Base-by-base conservation (phyloP, 345 rosid species). In the Pseudoturritis turrita region DNA sequence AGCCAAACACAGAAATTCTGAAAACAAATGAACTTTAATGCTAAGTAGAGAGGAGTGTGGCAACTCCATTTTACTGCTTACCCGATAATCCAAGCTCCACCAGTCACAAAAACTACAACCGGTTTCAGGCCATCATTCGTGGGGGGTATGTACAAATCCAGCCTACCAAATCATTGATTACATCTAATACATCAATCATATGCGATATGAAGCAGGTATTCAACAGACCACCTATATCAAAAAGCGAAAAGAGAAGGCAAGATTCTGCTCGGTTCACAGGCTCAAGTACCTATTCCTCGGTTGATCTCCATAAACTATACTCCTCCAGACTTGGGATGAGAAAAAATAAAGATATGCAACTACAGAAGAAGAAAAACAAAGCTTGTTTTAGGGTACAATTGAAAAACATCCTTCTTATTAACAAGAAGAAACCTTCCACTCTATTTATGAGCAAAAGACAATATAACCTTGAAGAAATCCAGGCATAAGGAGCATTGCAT, bases 31-130 rank as follows among this genome's bases (percentile, higher is more conserved):
- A n/a, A n/a, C n/a, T n/a, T n/a, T n/a, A 33, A 33, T 19, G 4
- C 31, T 8, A 52, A 39, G 43, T 7, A n/a, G 13, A 47, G 41
- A 31, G n/a, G 12, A 23, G 59, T 49, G 3, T 33, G 39, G 77
- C 40, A 66, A 62, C 45, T 55, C 26, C 33, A 21, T 54, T 41
- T 35, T 12, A 64, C 25, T 40, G 67, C 83, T 78, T 75, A 89
- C 97, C 99, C 97, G 64, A 95, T 91, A 26, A 95, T 95, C 99
- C 99, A 95, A 36, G 97, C 99, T 59, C 99, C 99, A 53, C 99
- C 99, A 23, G 97, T 95, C 50, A 95, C 89, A 75, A 91, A 91
- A 47, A 88, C 88, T 53, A 95, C 96, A 67, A 91, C 99, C 33
- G 99, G 97, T 80, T 88, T 91, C n/a, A 75, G 79, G 19, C 87